These are phyloP conservation scores for Candolleomyces efflorescens DNA, from an alignment of 768 basidiomycete genomes.

Conservation along the genomic window DNA sequence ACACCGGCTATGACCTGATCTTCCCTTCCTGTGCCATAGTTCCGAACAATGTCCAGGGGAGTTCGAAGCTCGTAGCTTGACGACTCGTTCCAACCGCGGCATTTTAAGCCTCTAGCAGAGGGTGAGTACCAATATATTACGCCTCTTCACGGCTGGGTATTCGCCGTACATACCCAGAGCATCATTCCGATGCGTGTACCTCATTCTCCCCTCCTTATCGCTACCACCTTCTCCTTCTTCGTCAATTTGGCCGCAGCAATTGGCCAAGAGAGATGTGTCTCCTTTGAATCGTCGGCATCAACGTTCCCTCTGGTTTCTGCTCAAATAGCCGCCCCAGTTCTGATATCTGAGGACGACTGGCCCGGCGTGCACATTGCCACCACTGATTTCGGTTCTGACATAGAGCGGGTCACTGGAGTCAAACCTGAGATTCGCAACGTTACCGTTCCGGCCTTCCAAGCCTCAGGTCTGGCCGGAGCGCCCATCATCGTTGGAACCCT, in stretches of 20 bases:
- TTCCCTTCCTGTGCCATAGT: too few relatives aligned
- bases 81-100: too few relatives aligned
- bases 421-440: constrained; percentile 49
- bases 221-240: constrained; percentile 2
- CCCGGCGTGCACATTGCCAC: constrained; percentile 60
- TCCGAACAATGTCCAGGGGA: too few relatives aligned
- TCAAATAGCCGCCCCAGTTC: constrained; percentile 42
- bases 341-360: constrained; percentile 56
- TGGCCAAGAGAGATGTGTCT: constrained; percentile 47
- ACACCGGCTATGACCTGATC: too few relatives aligned
- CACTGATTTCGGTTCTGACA: constrained; percentile 55
- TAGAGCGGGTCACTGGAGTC: constrained; percentile 54
- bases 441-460: constrained; percentile 25
- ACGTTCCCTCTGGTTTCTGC: constrained; percentile 41
- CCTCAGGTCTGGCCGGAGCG: constrained; percentile 14
- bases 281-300: constrained; percentile 33
- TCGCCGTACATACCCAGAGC: too few relatives aligned
- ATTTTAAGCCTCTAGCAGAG: too few relatives aligned
- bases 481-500: constrained; percentile 66
- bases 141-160: too few relatives aligned
- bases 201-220: too few relatives aligned
- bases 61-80: too few relatives aligned
- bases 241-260: constrained; percentile 29
- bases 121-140: too few relatives aligned
- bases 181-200: too few relatives aligned